Conservation (phyloP, 441 rosid genomes). For the Theobroma grandiflorum region DNA sequence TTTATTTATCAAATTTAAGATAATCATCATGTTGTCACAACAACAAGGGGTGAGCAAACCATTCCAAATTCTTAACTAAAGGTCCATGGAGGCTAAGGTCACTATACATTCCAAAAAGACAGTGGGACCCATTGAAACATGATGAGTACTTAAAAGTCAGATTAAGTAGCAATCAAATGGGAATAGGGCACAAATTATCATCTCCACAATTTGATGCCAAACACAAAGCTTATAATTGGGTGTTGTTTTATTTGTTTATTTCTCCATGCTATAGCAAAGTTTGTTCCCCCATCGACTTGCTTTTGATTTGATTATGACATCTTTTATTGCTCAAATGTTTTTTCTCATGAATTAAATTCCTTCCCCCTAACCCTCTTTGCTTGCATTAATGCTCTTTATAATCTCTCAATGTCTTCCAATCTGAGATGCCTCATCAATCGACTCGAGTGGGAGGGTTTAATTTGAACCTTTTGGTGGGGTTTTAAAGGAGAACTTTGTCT, state of each 20-base stretch:
- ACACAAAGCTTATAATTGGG: no score
- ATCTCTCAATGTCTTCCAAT: background rate
- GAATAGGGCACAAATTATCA: no score
- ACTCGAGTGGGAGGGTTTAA: background rate
- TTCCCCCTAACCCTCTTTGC: background rate
- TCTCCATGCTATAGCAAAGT: background rate
- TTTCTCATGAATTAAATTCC: slow-evolving; percentile 5
- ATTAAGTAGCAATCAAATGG: no score
- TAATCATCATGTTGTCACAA: background rate
- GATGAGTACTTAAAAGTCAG: no score
- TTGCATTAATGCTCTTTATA: background rate
- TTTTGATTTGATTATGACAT: background rate
- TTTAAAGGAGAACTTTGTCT: background rate
- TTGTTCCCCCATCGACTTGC: background rate
- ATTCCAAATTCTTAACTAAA: background rate
- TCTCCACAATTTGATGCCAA: no score
- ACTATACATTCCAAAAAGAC: background rate
- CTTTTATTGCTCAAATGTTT: background rate
- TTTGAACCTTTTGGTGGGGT: background rate
- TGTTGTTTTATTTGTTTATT: no score
- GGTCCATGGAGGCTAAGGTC: background rate
- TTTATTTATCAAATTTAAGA: background rate
- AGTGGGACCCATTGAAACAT: background rate
- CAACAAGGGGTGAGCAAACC: background rate
- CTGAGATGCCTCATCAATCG: background rate